Base-by-base conservation (phyloP, 768 basidiomycete genomes). In the Russula foetens region DNA sequence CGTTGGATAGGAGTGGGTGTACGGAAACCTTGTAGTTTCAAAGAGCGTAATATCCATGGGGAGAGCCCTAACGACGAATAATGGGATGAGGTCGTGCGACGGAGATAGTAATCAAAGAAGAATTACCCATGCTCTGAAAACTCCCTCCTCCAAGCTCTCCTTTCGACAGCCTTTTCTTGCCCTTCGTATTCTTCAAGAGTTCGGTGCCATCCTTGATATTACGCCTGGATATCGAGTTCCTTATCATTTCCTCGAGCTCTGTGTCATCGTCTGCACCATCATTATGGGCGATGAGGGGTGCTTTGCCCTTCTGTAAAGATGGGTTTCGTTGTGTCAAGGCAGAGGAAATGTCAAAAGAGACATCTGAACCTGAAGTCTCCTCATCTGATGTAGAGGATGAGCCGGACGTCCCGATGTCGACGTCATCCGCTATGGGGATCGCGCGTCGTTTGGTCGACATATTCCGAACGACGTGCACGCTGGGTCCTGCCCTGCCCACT, bases 1-100 rank as follows among this genome's bases (percentile, higher is more conserved):
- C 96, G 84, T 72, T 99, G 97, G 52, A 99, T 98, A 0, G 97
- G 97, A 0, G 97, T 99, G 15, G 97, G 97, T 46, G 86, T 88
- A 38, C 91, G 87, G 73, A 92, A 98, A 19, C 96, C 96, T 69
- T 96, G 88, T n/a, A 95, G 78, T 2, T 88, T 87, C 41, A 98
- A 75, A 2, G 92, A 87, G 53, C 92, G 85, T 23, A 98, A 79
- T 1, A 98, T 76, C 28, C 84, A 83, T 0, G 93, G 92, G 64
- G 89, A 83, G 9, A 98, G 81, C 59, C 91, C 92, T 95, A 63
- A 4, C 50, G 46, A 43, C 24, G 11, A 35, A 35, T 35, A 69
- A 21, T 26, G 17, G 28, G 19, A 17, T 52, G 9, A 29, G 24
- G 48, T 14, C 35, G 39, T 52, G 43, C 11, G 58, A 29, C 26